Percentiles rank a stretch among this genome's conserved stretches.
These are phyloP conservation scores for Fusarium keratoplasticum DNA, from an alignment of 2,329 filamentous ascomycete genomes.

Conservation along the genomic window DNA sequence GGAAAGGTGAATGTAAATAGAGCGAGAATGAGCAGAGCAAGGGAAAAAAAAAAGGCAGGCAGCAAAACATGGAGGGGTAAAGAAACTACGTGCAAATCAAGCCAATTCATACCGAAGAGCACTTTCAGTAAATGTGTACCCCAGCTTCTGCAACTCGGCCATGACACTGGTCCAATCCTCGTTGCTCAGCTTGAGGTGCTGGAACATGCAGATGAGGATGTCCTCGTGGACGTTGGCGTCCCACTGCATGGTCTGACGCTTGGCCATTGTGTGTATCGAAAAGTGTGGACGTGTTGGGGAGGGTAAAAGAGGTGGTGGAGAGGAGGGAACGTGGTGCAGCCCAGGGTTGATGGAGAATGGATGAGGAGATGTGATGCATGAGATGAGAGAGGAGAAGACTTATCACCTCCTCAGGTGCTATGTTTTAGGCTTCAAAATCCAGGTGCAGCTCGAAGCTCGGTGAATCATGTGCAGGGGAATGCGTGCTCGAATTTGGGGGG, in stretches of 20 bases:
- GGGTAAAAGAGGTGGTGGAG: not conserved
- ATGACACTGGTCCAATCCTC: slow-evolving; percentile 53
- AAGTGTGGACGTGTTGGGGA: not conserved
- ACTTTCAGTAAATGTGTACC: slow-evolving; percentile 54
- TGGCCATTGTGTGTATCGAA: slow-evolving; percentile 37
- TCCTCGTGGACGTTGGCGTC: slow-evolving; percentile 56
- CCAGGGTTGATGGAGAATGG: slow-evolving; percentile 4
- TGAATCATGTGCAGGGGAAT: not conserved
- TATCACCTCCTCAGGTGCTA: not conserved
- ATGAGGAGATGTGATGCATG: not conserved
- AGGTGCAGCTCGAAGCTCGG: not conserved
- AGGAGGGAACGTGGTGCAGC: not conserved
- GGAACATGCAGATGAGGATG: slow-evolving; percentile 56
- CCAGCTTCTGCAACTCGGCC: slow-evolving; percentile 50
- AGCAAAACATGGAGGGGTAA: not conserved
- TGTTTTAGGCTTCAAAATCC: slow-evolving; percentile 1
- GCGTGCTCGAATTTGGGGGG: not conserved
- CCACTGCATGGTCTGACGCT: slow-evolving; percentile 54
- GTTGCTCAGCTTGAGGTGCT: slow-evolving; percentile 48
- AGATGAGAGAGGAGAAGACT: slow-evolving; percentile 10
- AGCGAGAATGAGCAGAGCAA: slow-evolving; percentile 14
- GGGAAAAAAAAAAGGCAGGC: not conserved
- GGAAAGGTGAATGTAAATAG: not conserved
- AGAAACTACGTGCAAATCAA: not conserved
- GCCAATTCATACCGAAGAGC: slow-evolving; percentile 54